A percentile compares a stretch with the other conserved stretches of the same genome.
phyloP scores from a whole-genome alignment of 441 rosid species.

The Erodium texanum region DNA sequence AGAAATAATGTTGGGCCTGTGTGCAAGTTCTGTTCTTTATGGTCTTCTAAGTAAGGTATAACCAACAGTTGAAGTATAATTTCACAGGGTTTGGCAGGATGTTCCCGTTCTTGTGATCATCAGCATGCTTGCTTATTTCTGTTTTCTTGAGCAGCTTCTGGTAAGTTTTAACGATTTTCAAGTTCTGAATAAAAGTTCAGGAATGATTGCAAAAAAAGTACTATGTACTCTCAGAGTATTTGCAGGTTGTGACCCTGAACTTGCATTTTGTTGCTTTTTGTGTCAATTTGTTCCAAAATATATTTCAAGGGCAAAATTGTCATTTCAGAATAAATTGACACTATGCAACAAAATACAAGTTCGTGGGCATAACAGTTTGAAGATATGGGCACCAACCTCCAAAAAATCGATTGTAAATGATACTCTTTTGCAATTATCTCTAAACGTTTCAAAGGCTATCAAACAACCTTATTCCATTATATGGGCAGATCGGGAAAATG shows the following conservation, averaged over 20 bases:
- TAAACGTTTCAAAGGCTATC: conserved; percentile 6
- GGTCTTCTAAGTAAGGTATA: neutral
- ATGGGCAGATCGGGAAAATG: conserved; percentile 54
- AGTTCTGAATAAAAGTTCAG: neutral
- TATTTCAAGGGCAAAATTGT: too few relatives aligned
- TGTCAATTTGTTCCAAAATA: too few relatives aligned
- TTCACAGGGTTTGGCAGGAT: conserved; percentile 85
- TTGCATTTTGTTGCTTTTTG: too few relatives aligned
- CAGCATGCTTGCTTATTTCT: conserved; percentile 77
- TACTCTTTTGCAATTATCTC: too few relatives aligned
- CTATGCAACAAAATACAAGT: too few relatives aligned
- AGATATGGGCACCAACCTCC: too few relatives aligned
- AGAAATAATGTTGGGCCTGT: neutral
- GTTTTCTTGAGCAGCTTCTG: conserved; percentile 92
- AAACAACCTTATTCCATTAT: conserved; percentile 12
- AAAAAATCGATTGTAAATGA: too few relatives aligned
- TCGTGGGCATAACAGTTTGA: too few relatives aligned
- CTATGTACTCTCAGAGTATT: too few relatives aligned
- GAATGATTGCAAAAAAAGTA: too few relatives aligned
- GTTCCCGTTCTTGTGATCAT: conserved; percentile 77
- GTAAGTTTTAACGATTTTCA: conserved; percentile 29
- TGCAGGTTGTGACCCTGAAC: too few relatives aligned
- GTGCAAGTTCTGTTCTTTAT: neutral
- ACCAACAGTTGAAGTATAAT: neutral
- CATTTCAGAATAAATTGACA: too few relatives aligned